Percentiles rank a stretch among this genome's conserved stretches.
These are phyloP conservation scores for Colletotrichum sublineola DNA, from an alignment of 2,329 filamentous ascomycete genomes.

Conservation along the genomic window DNA sequence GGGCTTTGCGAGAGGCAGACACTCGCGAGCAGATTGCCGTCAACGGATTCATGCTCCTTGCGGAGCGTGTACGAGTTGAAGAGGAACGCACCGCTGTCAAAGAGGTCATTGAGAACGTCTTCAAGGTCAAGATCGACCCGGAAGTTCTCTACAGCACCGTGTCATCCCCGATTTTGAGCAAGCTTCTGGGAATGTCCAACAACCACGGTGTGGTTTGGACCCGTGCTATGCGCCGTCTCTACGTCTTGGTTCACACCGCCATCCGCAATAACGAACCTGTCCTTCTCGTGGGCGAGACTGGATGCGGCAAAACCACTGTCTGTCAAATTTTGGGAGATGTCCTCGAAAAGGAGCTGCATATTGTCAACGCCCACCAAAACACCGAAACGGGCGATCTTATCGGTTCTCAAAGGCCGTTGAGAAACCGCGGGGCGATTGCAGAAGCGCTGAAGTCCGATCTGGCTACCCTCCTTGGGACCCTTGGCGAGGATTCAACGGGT, in stretches of 20 bases:
- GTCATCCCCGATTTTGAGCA: conserved; percentile 67
- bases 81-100: conserved; percentile 90
- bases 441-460: conserved; percentile 76
- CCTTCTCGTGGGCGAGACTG: conserved; percentile 94
- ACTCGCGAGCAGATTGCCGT: conserved; percentile 88
- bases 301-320: conserved; percentile 97
- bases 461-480: conserved; percentile 55
- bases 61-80: conserved; percentile 91
- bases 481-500: conserved; percentile 57
- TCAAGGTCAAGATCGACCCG: conserved; percentile 87
- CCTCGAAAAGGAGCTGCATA: conserved; percentile 80
- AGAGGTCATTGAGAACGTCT: conserved; percentile 87
- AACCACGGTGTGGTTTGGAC: conserved; percentile 89
- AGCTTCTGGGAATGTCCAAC: conserved; percentile 61
- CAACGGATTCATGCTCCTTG: conserved; percentile 96
- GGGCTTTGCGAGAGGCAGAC: conserved; percentile 88
- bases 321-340: conserved; percentile 92
- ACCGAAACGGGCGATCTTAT: conserved; percentile 98
- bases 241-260: conserved; percentile 88
- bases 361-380: conserved; percentile 98
- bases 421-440: conserved; percentile 83
- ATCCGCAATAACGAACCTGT: conserved; percentile 93
- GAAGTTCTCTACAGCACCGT: conserved; percentile 77
- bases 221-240: conserved; percentile 90
- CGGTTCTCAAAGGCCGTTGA: conserved; percentile 90